Evolutionary conservation across 495 filamentous ascomycete species (phyloP), one percentile per base, ranked within the genome.

Genomic region (Aspergillus taichungensis): DNA sequence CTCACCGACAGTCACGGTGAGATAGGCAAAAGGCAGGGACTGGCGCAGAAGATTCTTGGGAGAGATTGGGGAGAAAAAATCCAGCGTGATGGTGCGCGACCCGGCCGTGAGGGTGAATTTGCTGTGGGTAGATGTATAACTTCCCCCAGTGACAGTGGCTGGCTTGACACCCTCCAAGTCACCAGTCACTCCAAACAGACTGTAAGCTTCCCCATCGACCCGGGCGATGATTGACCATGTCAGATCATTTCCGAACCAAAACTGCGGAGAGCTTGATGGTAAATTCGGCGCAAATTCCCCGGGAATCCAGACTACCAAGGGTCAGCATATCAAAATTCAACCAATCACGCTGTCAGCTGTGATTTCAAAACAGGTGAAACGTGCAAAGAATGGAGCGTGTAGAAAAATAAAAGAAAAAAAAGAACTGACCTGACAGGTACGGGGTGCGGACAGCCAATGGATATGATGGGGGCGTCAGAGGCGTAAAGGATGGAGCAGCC

Each of bases 61-160:
- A 1, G 85, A 91, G 6, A 94, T 80, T 1, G 87, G 87, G 14
- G 86, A 90, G 42, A 90, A 72, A 62, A 91, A 91, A 11, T 72
- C 68, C 6, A 73, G 53, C 0, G 50, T 59, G 42, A 72, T 62
- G 1, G 37, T 57, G 9, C 58, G 53, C 6, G 46, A 45, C 0
- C 67, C 68, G 0, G 66, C 68, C 13, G 54, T 52, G 6, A 72
- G 46, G 3, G 54, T 59, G 47, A 72, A 66, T 5, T 50, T 61
- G 34, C 56, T 66, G 43, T 66, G 69, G 0, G 67, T 71, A 1
- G 66, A 61, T 13, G 66, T 72, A 43, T 66, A 71, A 4, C 50
- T 63, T 7, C 54, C 66, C 6, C 44, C 54, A 13, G 59, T 56
- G 8, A 68, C 62, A 8, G 54, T 62, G 6, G 61, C 64, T 14